These are phyloP conservation scores for Lindgomyces ingoldianus DNA, from an alignment of 495 filamentous ascomycete species.

Conservation along the genomic window DNA sequence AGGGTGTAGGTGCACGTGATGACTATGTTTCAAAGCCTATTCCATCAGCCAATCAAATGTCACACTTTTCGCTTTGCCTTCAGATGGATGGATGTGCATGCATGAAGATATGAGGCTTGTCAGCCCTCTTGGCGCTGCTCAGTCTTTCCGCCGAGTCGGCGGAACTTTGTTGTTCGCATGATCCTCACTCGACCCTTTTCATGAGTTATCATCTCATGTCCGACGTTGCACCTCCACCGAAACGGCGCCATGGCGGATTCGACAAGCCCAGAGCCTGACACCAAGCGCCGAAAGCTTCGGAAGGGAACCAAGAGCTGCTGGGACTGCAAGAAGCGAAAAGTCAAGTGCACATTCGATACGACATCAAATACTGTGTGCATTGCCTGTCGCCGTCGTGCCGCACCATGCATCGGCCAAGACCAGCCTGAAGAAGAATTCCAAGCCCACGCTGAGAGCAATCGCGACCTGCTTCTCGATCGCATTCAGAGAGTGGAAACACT, in stretches of 20 bases:
- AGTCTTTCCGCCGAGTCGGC: too few relatives aligned
- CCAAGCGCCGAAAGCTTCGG: not conserved
- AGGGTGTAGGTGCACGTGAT: too few relatives aligned
- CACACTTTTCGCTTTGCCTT: too few relatives aligned
- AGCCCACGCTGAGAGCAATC: not conserved
- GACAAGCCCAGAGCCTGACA: not conserved
- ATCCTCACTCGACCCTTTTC: too few relatives aligned
- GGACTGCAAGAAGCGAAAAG: conserved; percentile 3
- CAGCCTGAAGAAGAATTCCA: not conserved
- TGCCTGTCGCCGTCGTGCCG: not conserved
- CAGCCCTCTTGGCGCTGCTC: too few relatives aligned
- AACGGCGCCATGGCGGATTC: not conserved
- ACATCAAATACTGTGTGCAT: not conserved
- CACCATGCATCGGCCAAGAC: conserved; percentile 1
- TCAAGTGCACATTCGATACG: conserved; percentile 1
- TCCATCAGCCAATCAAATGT: too few relatives aligned
- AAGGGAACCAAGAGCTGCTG: conserved; percentile 9
- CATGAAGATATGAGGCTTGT: too few relatives aligned
- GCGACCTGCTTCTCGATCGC: not conserved
- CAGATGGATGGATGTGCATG: too few relatives aligned
- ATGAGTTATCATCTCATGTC: conserved; percentile 1
- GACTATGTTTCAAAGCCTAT: too few relatives aligned
- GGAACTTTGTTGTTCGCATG: too few relatives aligned
- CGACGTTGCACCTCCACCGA: not conserved
- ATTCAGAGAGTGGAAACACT: not conserved